Percentiles rank a stretch among this genome's conserved stretches.
These are phyloP conservation scores for Scheffersomyces lignosus DNA, from an alignment of 805 yeast species.

Conservation along the genomic window DNA sequence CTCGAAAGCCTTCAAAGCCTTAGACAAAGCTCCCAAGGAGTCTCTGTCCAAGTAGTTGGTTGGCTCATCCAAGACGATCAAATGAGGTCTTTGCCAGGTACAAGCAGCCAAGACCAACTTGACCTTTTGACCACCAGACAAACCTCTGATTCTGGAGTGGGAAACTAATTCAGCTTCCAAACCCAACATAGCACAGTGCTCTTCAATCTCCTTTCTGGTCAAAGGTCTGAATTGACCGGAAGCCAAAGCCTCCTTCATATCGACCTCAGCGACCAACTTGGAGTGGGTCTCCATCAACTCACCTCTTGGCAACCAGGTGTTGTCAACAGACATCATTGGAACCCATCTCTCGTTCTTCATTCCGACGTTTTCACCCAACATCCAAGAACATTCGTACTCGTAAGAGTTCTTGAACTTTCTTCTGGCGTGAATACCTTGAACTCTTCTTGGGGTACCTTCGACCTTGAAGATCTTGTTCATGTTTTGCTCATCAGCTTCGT, in stretches of 20 bases:
- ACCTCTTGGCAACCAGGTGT: constrained; percentile 99
- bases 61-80: constrained; percentile 99
- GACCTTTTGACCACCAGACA: constrained; percentile 99
- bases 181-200: constrained; percentile 98
- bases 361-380: constrained; percentile 97
- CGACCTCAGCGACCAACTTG: constrained; percentile 99
- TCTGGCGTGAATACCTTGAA: constrained; percentile 91
- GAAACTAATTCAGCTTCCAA: constrained; percentile 98
- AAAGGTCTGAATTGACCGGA: constrained; percentile 99
- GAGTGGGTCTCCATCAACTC: constrained; percentile 94
- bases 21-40: constrained; percentile 98
- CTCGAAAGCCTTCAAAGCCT: constrained; percentile 97
- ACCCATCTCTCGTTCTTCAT: constrained; percentile 99
- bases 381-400: constrained; percentile 98
- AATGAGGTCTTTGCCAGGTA: constrained; percentile 99
- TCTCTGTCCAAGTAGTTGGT: constrained; percentile 99
- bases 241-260: constrained; percentile 99
- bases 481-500: constrained; percentile 94
- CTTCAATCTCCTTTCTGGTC: constrained; percentile 99
- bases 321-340: constrained; percentile 99
- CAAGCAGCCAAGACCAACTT: constrained; percentile 99
- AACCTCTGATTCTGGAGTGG: constrained; percentile 99
- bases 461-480: constrained; percentile 99
- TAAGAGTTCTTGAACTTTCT: constrained; percentile 99
- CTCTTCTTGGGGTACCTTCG: constrained; percentile 98